A percentile compares a stretch with the other conserved stretches of the same genome.
Evolutionary conservation across 2,329 filamentous ascomycete genomes (phyloP).

Genomic region (Alternaria triticina): DNA sequence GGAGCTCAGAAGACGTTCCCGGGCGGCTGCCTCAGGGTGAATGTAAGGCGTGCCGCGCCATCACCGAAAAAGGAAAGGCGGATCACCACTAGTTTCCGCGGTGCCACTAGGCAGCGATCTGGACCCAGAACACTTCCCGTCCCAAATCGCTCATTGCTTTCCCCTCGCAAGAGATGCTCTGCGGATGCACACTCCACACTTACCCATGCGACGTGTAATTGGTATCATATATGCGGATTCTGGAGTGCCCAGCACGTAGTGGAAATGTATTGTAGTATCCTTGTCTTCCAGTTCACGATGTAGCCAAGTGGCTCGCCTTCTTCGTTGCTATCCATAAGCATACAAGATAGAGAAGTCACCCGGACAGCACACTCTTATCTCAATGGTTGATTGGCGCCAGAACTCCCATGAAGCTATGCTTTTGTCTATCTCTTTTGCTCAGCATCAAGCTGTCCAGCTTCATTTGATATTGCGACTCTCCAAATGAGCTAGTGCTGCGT

Average conservation of each 20-base stretch:
- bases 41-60: background rate
- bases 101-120: background rate
- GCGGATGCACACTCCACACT: background rate
- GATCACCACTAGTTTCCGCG: background rate
- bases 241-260: background rate
- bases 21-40: background rate
- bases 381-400: background rate
- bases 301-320: background rate
- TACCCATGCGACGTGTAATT: background rate
- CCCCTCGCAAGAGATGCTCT: background rate
- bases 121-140: background rate
- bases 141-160: background rate
- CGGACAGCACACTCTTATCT: background rate
- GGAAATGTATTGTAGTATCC: background rate
- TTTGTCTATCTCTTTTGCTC: background rate
- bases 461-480: background rate
- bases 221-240: background rate
- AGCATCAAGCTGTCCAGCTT: background rate
- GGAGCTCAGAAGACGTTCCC: background rate
- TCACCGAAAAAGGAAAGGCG: background rate
- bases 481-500: background rate
- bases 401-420: background rate
- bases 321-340: background rate
- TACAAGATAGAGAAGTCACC: background rate
- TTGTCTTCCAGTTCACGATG: background rate